Percentiles rank a stretch among this genome's conserved stretches.
These are phyloP conservation scores for Trametes meyenii DNA, from an alignment of 768 basidiomycete genomes.

Conservation along the genomic window DNA sequence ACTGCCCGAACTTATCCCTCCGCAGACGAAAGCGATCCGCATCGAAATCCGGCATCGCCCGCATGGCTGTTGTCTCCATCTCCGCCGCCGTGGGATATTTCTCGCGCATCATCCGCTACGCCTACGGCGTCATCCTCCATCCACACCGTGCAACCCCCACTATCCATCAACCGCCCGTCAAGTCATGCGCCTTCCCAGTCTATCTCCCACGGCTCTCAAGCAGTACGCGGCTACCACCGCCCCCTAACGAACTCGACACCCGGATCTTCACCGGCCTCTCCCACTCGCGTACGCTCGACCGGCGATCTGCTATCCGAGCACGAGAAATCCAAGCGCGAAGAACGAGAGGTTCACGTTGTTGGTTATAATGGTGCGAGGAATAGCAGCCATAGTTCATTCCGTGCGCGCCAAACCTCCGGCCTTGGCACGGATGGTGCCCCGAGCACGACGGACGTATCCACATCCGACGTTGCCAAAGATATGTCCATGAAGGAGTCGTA, in stretches of 20 bases:
- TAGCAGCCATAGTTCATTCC: slow-evolving; percentile 18
- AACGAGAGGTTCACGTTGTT: slow-evolving; percentile 20
- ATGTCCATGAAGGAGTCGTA: slow-evolving; percentile 51
- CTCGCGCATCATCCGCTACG: slow-evolving; percentile 50
- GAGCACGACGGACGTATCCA: slow-evolving; percentile 26
- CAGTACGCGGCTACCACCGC: slow-evolving; percentile 12
- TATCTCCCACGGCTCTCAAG: slow-evolving; percentile 13
- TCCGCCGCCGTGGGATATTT: slow-evolving; percentile 52
- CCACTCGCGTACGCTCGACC: slow-evolving; percentile 58
- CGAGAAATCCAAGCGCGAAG: slow-evolving; percentile 29
- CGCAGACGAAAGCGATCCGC: slow-evolving; percentile 34
- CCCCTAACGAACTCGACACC: slow-evolving; percentile 19
- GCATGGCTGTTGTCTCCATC: slow-evolving; percentile 50
- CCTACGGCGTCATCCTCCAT: slow-evolving; percentile 51
- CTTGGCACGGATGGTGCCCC: slow-evolving; percentile 16
- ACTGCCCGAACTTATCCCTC: slow-evolving; percentile 23
- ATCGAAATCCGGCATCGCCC: slow-evolving; percentile 77
- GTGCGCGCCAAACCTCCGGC: slow-evolving; percentile 5
- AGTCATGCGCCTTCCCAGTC: slow-evolving; percentile 22
- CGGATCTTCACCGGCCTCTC: slow-evolving; percentile 44
- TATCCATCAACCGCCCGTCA: slow-evolving; percentile 37
- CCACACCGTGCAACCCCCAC: slow-evolving; percentile 28
- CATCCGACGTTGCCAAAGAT: slow-evolving; percentile 26
- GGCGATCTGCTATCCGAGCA: slow-evolving; percentile 52
- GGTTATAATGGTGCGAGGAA: slow-evolving; percentile 11